phyloP scores from a whole-genome alignment of 2,329 filamentous ascomycete genomes.

The Penicillium brasilianum region DNA sequence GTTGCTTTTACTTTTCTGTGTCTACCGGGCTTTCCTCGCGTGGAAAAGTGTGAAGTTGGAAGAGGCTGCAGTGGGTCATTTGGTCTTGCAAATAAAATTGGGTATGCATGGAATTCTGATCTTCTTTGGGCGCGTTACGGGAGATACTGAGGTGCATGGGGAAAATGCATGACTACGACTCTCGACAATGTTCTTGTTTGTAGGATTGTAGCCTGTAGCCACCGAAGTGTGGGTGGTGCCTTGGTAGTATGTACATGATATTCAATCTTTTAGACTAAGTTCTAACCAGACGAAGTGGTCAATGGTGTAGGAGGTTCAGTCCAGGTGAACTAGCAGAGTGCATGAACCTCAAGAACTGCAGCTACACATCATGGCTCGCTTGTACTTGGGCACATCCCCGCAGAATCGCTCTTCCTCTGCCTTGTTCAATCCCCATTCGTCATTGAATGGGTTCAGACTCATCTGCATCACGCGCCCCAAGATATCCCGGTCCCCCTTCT shows the following conservation, averaged over 20 bases:
- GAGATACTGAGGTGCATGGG: constrained; percentile 30
- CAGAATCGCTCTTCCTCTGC: constrained; percentile 83
- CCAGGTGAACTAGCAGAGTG: not conserved
- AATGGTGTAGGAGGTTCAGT: too few species aligned
- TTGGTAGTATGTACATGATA: not conserved
- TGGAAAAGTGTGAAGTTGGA: constrained; percentile 16
- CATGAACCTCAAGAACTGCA: constrained; percentile 74
- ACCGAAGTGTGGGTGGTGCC: not conserved
- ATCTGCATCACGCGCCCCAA: constrained; percentile 80
- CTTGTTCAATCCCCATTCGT: constrained; percentile 64
- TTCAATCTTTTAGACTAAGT: not conserved
- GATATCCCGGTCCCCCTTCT: constrained; percentile 78
- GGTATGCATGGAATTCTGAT: constrained; percentile 28
- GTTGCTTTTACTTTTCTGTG: constrained; percentile 19
- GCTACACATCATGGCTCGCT: constrained; percentile 88
- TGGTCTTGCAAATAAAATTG: constrained; percentile 31
- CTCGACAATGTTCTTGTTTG: constrained; percentile 9
- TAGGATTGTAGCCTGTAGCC: not conserved
- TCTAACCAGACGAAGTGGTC: not conserved
- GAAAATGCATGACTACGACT: constrained; percentile 23
- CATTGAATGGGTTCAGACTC: constrained; percentile 81
- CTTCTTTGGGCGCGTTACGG: constrained; percentile 23
- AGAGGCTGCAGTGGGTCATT: constrained; percentile 29
- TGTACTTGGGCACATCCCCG: constrained; percentile 78
- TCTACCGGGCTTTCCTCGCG: constrained; percentile 18